Conservation (phyloP, 2,329 filamentous ascomycete genomes). For the Pyrenochaeta sp. region DNA sequence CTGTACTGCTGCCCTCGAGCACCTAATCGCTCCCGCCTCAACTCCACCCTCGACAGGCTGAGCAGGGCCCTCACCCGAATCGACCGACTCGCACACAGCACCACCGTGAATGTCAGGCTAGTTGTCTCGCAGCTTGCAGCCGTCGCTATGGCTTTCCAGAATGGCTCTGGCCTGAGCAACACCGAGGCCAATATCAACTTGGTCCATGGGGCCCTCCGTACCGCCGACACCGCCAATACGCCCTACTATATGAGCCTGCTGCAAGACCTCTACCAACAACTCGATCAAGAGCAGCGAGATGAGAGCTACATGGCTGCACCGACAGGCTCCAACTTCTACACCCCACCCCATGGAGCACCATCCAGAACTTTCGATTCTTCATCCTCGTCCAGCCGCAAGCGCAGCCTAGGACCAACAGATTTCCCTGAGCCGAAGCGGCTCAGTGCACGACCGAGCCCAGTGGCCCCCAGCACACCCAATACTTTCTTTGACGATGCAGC, state of each 20-base stretch:
- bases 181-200: conserved; percentile 7
- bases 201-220: conserved; percentile 6
- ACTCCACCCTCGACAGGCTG: not conserved
- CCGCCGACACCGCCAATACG: not conserved
- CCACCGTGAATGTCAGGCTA: no score
- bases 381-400: conserved; percentile 30
- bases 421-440: conserved; percentile 34
- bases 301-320: not conserved
- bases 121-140: no score
- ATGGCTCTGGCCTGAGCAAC: not conserved
- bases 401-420: conserved; percentile 26
- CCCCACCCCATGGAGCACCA: not conserved
- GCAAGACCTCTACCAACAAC: not conserved
- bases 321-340: not conserved
- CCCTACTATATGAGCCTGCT: conserved; percentile 9
- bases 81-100: no score
- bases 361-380: not conserved
- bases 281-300: not conserved
- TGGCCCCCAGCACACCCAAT: conserved; percentile 33
- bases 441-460: conserved; percentile 31
- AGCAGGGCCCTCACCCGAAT: no score
- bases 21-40: not conserved
- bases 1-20: conserved; percentile 1
- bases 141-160: no score
- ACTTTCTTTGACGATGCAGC: conserved; percentile 1